Conservation (phyloP, 2,329 filamentous ascomycete genomes). For the Colletotrichum sp. region DNA sequence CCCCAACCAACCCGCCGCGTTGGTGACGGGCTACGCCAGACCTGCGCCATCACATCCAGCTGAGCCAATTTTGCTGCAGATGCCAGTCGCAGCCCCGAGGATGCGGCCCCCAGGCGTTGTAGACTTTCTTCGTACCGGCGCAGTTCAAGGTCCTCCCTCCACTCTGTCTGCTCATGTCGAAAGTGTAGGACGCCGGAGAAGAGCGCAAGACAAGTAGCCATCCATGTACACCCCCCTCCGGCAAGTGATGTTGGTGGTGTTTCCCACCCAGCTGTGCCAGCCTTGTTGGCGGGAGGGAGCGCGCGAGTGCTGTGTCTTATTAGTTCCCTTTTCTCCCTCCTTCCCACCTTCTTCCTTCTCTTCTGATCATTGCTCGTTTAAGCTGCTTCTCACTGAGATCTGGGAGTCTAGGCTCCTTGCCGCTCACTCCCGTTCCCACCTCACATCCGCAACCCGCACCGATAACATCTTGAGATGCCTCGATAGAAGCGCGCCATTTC, state of each 20-base stretch:
- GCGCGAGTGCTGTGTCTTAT: not conserved
- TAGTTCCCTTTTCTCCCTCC: not conserved
- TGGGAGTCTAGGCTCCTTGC: not conserved
- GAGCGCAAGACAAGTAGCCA: not conserved
- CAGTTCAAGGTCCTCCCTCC: not conserved
- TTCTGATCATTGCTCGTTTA: not conserved
- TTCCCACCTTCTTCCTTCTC: not conserved
- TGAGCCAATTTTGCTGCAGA: slow-evolving; percentile 10
- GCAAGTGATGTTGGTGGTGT: not conserved
- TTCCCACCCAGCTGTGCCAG: not conserved
- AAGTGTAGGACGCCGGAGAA: not conserved
- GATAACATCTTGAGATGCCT: not conserved
- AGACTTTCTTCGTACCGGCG: not conserved
- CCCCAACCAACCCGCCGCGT: not conserved
- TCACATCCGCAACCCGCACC: not conserved
- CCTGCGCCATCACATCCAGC: slow-evolving; percentile 17
- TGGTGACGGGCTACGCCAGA: not conserved
- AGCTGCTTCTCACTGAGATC: not conserved
- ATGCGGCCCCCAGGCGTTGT: not conserved
- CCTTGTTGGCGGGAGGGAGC: not conserved
- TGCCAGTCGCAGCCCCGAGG: not conserved
- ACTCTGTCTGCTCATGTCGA: not conserved
- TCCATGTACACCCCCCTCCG: not conserved
- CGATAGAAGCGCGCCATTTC: not conserved
- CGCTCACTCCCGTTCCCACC: not conserved